These are phyloP conservation scores for Aristolochia fimbriata DNA, from an alignment of 164 flowering plant genomes.

Conservation along the genomic window DNA sequence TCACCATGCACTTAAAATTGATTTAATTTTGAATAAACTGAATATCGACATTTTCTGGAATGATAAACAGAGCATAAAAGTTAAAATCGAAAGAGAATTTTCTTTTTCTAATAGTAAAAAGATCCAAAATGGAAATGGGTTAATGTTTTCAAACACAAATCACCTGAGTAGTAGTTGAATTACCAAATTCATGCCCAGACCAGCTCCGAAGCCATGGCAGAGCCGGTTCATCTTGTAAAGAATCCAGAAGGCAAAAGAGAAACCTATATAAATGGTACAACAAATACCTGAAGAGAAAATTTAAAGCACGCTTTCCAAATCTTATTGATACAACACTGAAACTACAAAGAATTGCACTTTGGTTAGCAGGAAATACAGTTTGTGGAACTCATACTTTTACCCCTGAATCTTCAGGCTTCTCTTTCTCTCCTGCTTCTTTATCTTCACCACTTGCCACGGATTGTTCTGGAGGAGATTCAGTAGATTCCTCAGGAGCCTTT, in stretches of 20 bases:
- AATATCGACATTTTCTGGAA: too few species aligned
- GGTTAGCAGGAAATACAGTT: not conserved
- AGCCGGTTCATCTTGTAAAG: not conserved
- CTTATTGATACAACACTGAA: not conserved
- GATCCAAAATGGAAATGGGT: too few species aligned
- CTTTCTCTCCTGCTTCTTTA: conserved; percentile 30
- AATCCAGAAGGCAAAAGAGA: not conserved
- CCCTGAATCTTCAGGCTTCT: too few species aligned
- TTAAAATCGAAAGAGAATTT: too few species aligned
- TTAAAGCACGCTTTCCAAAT: not conserved
- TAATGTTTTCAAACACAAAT: too few species aligned
- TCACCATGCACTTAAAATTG: too few species aligned
- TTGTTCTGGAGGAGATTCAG: conserved; percentile 27
- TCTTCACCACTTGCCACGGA: conserved; percentile 26
- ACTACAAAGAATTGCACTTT: not conserved
- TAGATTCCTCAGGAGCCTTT: conserved; percentile 40
- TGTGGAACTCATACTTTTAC: not conserved
- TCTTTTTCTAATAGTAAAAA: too few species aligned
- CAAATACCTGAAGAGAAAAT: not conserved
- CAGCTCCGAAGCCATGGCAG: too few species aligned
- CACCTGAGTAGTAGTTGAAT: too few species aligned
- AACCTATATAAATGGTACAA: not conserved
- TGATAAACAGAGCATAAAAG: too few species aligned
- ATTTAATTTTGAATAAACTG: too few species aligned
- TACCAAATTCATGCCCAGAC: too few species aligned